These are phyloP conservation scores for Alternaria triticimaculans DNA, from an alignment of 2,329 filamentous ascomycete species.

Conservation along the genomic window DNA sequence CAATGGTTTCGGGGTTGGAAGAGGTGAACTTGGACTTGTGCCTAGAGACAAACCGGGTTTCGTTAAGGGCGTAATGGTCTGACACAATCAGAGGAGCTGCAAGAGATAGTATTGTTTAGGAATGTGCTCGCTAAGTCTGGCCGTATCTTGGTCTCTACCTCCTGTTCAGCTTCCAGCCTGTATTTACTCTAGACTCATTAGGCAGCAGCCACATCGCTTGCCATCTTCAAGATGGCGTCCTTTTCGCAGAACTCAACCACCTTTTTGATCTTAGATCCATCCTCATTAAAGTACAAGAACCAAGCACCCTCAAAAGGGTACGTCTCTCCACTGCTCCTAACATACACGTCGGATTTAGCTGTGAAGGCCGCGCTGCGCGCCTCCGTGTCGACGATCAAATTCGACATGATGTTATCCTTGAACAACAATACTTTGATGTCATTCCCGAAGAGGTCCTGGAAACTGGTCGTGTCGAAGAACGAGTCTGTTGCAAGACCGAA, in stretches of 20 bases:
- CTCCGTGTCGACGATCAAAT: constrained; percentile 7
- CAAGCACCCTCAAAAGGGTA: constrained; percentile 8
- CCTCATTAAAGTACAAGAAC: constrained; percentile 12
- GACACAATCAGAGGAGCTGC: neutral
- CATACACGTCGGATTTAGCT: neutral
- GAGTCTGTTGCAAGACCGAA: neutral
- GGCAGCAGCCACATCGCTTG: neutral
- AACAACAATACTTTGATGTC: constrained; percentile 6
- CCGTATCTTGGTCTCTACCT: too few species aligned
- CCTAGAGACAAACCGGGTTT: neutral
- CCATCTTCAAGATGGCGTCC: constrained; percentile 8
- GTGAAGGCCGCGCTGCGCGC: constrained; percentile 3
- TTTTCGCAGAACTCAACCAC: constrained; percentile 14
- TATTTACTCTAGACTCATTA: neutral
- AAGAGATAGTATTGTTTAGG: neutral
- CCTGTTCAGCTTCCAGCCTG: neutral
- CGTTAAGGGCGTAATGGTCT: too few species aligned
- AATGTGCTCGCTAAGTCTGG: neutral
- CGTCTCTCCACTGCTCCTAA: neutral
- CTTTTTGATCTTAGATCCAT: constrained; percentile 4
- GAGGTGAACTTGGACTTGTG: neutral
- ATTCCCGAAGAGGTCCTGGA: neutral
- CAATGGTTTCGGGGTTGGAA: neutral
- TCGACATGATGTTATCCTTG: constrained; percentile 6
- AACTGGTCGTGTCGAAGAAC: constrained; percentile 1